A percentile compares a stretch with the other conserved stretches of the same genome.
Evolutionary conservation across 306 rosid genomes (phyloP).

Genomic region (Mimosa bimucronata): DNA sequence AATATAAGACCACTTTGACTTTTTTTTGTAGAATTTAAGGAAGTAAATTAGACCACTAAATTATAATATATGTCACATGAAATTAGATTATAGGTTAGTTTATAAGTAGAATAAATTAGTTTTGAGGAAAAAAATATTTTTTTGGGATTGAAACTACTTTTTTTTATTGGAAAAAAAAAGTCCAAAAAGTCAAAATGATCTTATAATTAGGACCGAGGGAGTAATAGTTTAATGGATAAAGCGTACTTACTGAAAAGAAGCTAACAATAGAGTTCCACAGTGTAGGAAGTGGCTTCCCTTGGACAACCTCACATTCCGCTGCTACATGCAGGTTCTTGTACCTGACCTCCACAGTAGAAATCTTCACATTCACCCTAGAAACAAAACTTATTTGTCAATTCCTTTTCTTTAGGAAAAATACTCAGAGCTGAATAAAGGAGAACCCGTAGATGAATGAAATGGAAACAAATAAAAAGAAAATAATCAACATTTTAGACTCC

Average conservation of each 20-base stretch:
- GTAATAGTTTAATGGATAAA: slow-evolving; percentile 27
- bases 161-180: no score
- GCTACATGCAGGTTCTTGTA: slow-evolving; percentile 54
- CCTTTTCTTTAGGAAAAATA: neutral
- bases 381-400: slow-evolving; percentile 37
- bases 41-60: no score
- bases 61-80: no score
- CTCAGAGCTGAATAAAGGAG: slow-evolving; percentile 12
- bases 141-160: no score
- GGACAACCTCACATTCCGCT: slow-evolving; percentile 62
- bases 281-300: slow-evolving; percentile 68
- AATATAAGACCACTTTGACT: no score
- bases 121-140: no score
- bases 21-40: no score
- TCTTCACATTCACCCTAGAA: slow-evolving; percentile 56
- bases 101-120: no score
- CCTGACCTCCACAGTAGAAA: slow-evolving; percentile 60
- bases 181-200: no score
- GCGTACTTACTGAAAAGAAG: slow-evolving; percentile 52
- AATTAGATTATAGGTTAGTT: no score
- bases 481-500: slow-evolving; percentile 20
- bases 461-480: neutral
- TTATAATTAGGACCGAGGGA: no score
- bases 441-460: slow-evolving; percentile 6
- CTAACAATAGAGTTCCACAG: slow-evolving; percentile 57